phyloP scores from a whole-genome alignment of 2,329 filamentous ascomycete species.

The Ophiostoma montium region DNA sequence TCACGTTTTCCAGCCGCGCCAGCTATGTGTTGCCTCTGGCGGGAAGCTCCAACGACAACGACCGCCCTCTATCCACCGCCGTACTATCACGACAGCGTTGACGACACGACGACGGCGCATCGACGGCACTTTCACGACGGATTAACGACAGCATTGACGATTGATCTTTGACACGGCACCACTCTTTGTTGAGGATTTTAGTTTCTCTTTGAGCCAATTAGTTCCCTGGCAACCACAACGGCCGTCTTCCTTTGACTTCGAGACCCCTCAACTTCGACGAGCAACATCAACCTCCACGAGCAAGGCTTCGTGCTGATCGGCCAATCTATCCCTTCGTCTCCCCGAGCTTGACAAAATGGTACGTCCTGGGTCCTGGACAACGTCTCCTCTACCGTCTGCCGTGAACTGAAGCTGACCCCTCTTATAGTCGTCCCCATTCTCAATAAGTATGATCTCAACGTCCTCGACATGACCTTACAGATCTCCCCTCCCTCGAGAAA shows the following conservation, averaged over 20 bases:
- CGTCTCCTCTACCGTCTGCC: neutral
- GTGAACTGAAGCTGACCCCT: conserved; percentile 20
- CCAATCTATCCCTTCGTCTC: too few relatives aligned
- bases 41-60: conserved; percentile 10
- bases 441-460: conserved; percentile 66
- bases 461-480: too few relatives aligned
- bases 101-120: conserved; percentile 2
- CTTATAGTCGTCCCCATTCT: conserved; percentile 78
- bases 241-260: too few relatives aligned
- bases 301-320: too few relatives aligned
- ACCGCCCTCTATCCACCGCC: neutral
- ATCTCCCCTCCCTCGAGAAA: too few relatives aligned
- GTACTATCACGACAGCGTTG: neutral
- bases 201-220: too few relatives aligned
- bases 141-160: neutral
- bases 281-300: too few relatives aligned
- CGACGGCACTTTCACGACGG: too few relatives aligned
- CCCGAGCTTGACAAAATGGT: too few relatives aligned
- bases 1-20: conserved; percentile 20
- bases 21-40: conserved; percentile 22
- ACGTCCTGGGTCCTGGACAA: neutral
- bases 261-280: too few relatives aligned
- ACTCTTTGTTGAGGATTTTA: neutral
- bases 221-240: too few relatives aligned
- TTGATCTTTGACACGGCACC: neutral